Evolutionary conservation across 768 basidiomycete genomes (phyloP), one percentile per base, ranked within the genome.

Genomic region (Kwoniella dejecticola): DNA sequence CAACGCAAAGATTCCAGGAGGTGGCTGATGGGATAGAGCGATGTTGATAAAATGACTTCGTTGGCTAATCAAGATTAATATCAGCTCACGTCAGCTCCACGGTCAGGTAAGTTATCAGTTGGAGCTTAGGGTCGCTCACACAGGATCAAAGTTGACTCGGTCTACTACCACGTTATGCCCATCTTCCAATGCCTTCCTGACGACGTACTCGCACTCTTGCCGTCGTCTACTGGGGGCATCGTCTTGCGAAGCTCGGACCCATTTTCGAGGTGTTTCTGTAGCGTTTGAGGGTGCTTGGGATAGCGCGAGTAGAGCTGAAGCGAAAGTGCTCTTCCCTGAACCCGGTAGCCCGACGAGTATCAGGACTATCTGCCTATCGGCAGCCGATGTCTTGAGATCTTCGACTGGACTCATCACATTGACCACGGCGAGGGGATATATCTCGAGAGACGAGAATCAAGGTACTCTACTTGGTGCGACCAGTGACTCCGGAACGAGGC

Each of bases 181-280:
- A 5, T 63, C 45, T 31, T 45, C 13, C 36, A 77, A 36, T 1
- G 62, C 76, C 4, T 53, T 41, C 26, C 68, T 56, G 1, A 73
- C 71, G 21, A 67, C 36, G 12, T 57, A 64, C 48, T 77, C 76
- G 30, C 69, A 71, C 46, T 79, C 77, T 40, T 76, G 72, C 27
- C 76, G 52, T 30, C 71, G 59, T 41, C 70, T 53, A 59, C 30
- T 55, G 2, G 71, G 76, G 1, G 72, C 73, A 55, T 79, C 76
- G 54, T 79, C 77, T 57, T 79, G 77, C 10, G 72, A 75, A 17
- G 76, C 77, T 57, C 77, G 57, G 33, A 77, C 50, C 77, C 77
- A 79, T 55, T 24, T 41, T n/a, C 72, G n/a, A n/a, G n/a, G n/a
- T n/a, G n/a, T 59, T 1, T 26, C 13, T 13, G 17, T 29, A n/a